phyloP scores from a whole-genome alignment of 1,284 basidiomycete species.

The Tylopilus sp. region DNA sequence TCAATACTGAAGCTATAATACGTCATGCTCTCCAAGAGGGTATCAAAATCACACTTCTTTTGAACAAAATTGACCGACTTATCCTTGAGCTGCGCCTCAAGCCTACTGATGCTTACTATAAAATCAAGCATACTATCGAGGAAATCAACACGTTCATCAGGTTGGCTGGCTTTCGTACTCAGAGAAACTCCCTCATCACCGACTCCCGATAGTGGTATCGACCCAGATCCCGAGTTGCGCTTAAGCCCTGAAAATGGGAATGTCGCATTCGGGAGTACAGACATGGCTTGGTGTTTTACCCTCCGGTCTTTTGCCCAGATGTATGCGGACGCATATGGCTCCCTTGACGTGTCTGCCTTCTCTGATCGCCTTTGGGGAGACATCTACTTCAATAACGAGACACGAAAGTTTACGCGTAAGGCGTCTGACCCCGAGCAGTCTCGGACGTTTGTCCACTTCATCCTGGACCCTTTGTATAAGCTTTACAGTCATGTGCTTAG shows the following conservation, averaged over 20 bases:
- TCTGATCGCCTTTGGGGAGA: slow-evolving; percentile 96
- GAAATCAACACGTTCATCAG: slow-evolving; percentile 96
- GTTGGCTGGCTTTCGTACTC: slow-evolving; percentile 38
- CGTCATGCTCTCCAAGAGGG: slow-evolving; percentile 86
- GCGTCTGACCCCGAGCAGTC: slow-evolving; percentile 77
- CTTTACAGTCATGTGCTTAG: slow-evolving; percentile 94
- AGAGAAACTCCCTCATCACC: slow-evolving; percentile 2
- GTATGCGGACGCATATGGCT: slow-evolving; percentile 92
- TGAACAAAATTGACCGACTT: slow-evolving; percentile 98
- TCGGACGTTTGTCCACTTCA: slow-evolving; percentile 93
- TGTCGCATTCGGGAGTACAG: slow-evolving; percentile 94
- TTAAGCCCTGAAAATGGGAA: slow-evolving; percentile 95
- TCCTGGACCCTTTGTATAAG: slow-evolving; percentile 96
- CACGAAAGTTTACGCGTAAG: slow-evolving; percentile 87
- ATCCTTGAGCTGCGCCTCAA: slow-evolving; percentile 96
- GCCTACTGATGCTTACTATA: slow-evolving; percentile 96
- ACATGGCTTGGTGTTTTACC: slow-evolving; percentile 98
- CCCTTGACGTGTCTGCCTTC: slow-evolving; percentile 63
- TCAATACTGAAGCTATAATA: slow-evolving; percentile 82
- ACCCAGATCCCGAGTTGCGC: slow-evolving; percentile 83
- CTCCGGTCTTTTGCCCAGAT: slow-evolving; percentile 92
- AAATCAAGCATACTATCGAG: slow-evolving; percentile 98
- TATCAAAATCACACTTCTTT: slow-evolving; percentile 87
- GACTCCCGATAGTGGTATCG: slow-evolving; percentile 59
- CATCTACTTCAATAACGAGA: slow-evolving; percentile 86